phyloP scores from a whole-genome alignment of 345 rosid genomes.

The Geranium rotundifolium region DNA sequence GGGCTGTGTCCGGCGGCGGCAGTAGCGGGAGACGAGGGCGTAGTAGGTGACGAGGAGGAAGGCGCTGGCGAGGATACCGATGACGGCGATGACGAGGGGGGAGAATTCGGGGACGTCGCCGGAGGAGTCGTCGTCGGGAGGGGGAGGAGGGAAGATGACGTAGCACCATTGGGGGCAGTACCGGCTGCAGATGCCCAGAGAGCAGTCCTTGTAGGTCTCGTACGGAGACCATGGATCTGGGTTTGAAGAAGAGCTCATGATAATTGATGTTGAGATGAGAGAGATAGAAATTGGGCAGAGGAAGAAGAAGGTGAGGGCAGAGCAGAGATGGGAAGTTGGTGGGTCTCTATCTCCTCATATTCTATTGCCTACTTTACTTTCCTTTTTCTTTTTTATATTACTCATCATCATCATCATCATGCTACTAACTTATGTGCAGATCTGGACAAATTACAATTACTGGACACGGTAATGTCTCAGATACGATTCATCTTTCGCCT shows the following conservation, averaged over 20 bases:
- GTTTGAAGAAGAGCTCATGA: slow-evolving; percentile 31
- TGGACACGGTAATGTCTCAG: no score
- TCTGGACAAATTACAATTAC: background rate
- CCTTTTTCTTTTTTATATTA: slow-evolving; percentile 30
- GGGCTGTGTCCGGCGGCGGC: slow-evolving; percentile 20
- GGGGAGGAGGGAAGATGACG: slow-evolving; percentile 67
- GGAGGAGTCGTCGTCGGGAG: slow-evolving; percentile 34
- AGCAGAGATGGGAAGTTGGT: slow-evolving; percentile 16
- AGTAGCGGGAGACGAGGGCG: slow-evolving; percentile 54
- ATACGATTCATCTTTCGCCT: no score
- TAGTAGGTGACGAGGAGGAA: slow-evolving; percentile 67
- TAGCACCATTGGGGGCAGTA: slow-evolving; percentile 89
- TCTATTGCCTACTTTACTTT: slow-evolving; percentile 9
- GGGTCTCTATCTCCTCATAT: slow-evolving; percentile 17
- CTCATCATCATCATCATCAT: slow-evolving; percentile 29
- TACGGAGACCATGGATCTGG: slow-evolving; percentile 42
- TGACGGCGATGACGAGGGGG: slow-evolving; percentile 62
- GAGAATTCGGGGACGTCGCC: slow-evolving; percentile 32
- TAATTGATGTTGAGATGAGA: slow-evolving; percentile 5
- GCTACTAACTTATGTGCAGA: no score
- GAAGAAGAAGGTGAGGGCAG: slow-evolving; percentile 11
- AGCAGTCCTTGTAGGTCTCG: slow-evolving; percentile 55
- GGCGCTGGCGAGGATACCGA: slow-evolving; percentile 59
- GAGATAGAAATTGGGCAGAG: no score
- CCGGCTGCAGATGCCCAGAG: slow-evolving; percentile 63